phyloP scores from a whole-genome alignment of 2,329 filamentous ascomycete genomes.

The Lachnellula arida region DNA sequence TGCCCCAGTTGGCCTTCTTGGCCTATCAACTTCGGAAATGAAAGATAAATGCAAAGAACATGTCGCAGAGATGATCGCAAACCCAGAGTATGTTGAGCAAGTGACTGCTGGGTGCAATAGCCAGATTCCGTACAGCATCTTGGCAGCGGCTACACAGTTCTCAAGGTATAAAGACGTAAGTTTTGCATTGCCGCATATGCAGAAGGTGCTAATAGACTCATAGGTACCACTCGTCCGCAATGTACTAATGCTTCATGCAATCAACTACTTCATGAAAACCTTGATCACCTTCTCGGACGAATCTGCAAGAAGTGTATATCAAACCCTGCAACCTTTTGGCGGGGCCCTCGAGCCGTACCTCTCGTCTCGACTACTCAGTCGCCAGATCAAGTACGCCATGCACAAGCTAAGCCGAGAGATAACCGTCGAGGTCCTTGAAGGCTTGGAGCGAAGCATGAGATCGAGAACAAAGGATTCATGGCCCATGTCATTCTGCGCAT shows the following conservation, averaged over 20 bases:
- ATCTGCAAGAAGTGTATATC: constrained; percentile 13
- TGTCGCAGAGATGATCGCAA: constrained; percentile 22
- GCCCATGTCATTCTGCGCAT: constrained; percentile 21
- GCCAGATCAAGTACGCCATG: constrained; percentile 24
- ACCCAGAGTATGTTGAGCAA: constrained; percentile 16
- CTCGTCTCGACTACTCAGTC: constrained; percentile 23
- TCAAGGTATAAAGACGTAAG: constrained; percentile 13
- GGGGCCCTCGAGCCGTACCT: constrained; percentile 10
- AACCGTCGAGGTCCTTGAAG: constrained; percentile 17
- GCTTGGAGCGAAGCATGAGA: constrained; percentile 20
- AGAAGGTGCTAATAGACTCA: background rate
- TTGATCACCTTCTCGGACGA: constrained; percentile 20
- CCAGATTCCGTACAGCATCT: constrained; percentile 10
- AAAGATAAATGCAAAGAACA: constrained; percentile 18
- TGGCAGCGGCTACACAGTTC: constrained; percentile 17
- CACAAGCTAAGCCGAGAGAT: constrained; percentile 19
- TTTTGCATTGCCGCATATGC: background rate
- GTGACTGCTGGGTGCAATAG: constrained; percentile 15
- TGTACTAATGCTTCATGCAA: constrained; percentile 23
- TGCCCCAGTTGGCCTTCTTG: constrained; percentile 20
- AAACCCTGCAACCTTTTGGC: constrained; percentile 1
- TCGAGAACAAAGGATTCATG: constrained; percentile 21
- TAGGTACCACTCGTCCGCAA: constrained; percentile 16
- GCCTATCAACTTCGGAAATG: constrained; percentile 12
- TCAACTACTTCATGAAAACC: constrained; percentile 25